Percentiles rank a stretch among this genome's conserved stretches.
phyloP scores from a whole-genome alignment of 2,329 filamentous ascomycete species.

The Stenocarpella maydis region DNA sequence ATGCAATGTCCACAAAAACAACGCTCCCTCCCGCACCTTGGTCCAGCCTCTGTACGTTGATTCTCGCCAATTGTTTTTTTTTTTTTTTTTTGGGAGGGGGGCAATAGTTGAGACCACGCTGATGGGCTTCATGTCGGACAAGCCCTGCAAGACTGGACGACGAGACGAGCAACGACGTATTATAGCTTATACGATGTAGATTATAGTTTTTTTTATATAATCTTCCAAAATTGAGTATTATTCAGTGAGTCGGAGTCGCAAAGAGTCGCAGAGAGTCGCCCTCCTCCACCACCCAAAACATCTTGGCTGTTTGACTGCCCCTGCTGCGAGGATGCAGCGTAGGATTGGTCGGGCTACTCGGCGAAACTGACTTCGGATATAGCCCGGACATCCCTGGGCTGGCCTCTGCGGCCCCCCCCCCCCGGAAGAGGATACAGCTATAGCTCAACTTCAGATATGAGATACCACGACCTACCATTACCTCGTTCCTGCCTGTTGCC shows the following conservation, averaged over 20 bases:
- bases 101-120: slow-evolving; percentile 6
- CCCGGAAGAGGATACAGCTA: neutral
- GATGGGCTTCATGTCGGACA: neutral
- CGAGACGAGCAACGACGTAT: slow-evolving; percentile 11
- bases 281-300: slow-evolving; percentile 15
- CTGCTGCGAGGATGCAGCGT: slow-evolving; percentile 23
- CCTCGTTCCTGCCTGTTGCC: neutral
- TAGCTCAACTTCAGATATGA: neutral
- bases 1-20: slow-evolving; percentile 24
- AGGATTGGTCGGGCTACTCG: slow-evolving; percentile 27
- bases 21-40: neutral
- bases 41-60: neutral
- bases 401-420: neutral
- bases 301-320: slow-evolving; percentile 29
- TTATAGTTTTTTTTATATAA: too few species aligned
- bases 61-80: slow-evolving; percentile 24
- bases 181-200: too few species aligned
- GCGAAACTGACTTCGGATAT: slow-evolving; percentile 3
- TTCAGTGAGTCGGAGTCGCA: too few species aligned
- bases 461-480: slow-evolving; percentile 8
- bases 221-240: too few species aligned
- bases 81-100: too few species aligned
- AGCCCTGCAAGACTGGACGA: neutral
- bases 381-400: slow-evolving; percentile 18
- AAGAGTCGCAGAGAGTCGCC: slow-evolving; percentile 19